Evolutionary conservation across 208 protist genomes (phyloP).

Genomic region (Acanthamoeba triangularis): DNA sequence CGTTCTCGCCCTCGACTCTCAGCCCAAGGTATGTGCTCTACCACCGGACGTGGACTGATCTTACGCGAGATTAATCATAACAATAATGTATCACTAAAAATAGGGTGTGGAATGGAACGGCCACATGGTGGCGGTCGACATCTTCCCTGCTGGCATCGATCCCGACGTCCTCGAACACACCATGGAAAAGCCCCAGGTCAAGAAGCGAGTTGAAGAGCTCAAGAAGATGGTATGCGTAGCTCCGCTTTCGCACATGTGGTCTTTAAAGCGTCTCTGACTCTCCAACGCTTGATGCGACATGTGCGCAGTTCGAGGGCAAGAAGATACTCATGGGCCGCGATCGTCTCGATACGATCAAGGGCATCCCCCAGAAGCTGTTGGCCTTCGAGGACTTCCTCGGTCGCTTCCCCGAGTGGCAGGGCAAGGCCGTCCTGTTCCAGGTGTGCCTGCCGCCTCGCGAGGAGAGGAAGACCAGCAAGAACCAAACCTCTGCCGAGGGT

Average conservation of each 20-base stretch:
- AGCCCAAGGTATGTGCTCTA: neutral
- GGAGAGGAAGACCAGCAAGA: slow-evolving; percentile 38
- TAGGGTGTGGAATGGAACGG: slow-evolving; percentile 68
- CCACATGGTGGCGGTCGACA: slow-evolving; percentile 76
- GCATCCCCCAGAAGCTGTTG: slow-evolving; percentile 89
- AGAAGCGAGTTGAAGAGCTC: slow-evolving; percentile 79
- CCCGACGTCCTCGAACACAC: slow-evolving; percentile 3
- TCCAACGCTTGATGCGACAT: neutral
- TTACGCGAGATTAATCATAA: too few relatives aligned
- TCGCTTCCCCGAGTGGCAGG: slow-evolving; percentile 76
- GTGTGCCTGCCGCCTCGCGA: slow-evolving; percentile 78
- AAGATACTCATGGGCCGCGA: slow-evolving; percentile 91
- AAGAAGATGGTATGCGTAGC: slow-evolving; percentile 69
- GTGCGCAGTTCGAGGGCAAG: slow-evolving; percentile 79
- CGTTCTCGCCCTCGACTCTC: slow-evolving; percentile 80
- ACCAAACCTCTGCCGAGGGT: neutral
- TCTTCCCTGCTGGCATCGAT: slow-evolving; percentile 85
- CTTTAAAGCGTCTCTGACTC: neutral
- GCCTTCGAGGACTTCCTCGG: slow-evolving; percentile 82
- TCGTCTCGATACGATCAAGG: slow-evolving; percentile 91
- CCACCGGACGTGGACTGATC: too few relatives aligned
- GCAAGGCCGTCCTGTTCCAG: slow-evolving; percentile 83
- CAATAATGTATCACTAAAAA: too few relatives aligned
- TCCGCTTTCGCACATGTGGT: neutral
- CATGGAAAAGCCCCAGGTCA: slow-evolving; percentile 67